Evolutionary conservation across 768 basidiomycete genomes (phyloP), one percentile per base, ranked within the genome.

Genomic region (Clavaria fumosa): DNA sequence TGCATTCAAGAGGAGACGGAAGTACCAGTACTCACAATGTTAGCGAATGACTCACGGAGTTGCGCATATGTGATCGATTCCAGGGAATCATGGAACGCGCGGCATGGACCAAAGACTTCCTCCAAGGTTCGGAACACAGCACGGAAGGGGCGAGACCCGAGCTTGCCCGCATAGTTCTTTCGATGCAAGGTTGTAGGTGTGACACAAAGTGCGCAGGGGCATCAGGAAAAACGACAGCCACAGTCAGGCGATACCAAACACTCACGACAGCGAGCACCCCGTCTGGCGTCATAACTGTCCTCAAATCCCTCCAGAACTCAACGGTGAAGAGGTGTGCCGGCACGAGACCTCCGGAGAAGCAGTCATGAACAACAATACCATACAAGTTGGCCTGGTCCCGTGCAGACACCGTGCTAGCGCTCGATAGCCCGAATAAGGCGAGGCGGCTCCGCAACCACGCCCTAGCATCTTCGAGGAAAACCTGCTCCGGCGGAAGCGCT

Each of bases 331-430:
- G 59, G 49, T 86, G 78, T 24, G 75, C 62, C 0, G 93, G 89
- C 2, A 96, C 76, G n/a, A 73, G 75, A 3, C 93, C 93, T 6
- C 91, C 93, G 6, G 89, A 88, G 53, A 95, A 96, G 50, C 84
- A 85, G 48, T 93, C 91, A 46, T 96, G 93, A 0, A 93, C 62
- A 27, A 89, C 70, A 43, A 79, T 64, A 46, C 84, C 79, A 50
- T 72, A 86, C 14, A 59, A 57, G 6, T 53, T 53, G 28, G 49
- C 45, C 19, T 49, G 43, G n/a, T 53, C 46, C 10, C 11, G 23
- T 17, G 50, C 46, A 4, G 51, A 52, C 6, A 54, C 36, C 17
- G 41, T 49, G n/a, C n/a, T n/a, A n/a, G n/a, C n/a, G n/a, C n/a
- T n/a, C n/a, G n/a, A n/a, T n/a, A n/a, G n/a, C n/a, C n/a, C n/a